Evolutionary conservation across 2,329 filamentous ascomycete genomes (phyloP).

Genomic region (Pseudogymnoascus sp.): DNA sequence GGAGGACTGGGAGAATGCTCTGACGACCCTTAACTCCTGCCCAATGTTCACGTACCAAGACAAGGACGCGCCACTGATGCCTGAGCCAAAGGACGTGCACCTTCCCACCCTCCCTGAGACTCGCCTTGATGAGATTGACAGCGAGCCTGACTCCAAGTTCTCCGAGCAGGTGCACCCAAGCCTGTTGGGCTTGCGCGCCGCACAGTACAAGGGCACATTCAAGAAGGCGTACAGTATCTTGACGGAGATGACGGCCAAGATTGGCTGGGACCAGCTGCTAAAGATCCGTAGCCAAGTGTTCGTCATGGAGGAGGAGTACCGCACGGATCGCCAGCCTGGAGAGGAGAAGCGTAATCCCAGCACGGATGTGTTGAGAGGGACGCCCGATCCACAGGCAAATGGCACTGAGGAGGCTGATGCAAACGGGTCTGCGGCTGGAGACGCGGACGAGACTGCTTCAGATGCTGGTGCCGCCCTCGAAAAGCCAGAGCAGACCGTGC

Average conservation of each 20-base stretch:
- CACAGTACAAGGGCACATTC: slow-evolving; percentile 90
- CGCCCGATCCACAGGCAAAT: slow-evolving; percentile 49
- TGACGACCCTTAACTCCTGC: slow-evolving; percentile 94
- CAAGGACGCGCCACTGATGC: slow-evolving; percentile 91
- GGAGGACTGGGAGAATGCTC: slow-evolving; percentile 93
- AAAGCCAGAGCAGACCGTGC: slow-evolving; percentile 71
- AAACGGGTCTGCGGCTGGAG: slow-evolving; percentile 20
- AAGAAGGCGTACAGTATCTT: slow-evolving; percentile 88
- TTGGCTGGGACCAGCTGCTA: slow-evolving; percentile 94
- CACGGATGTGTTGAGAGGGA: slow-evolving; percentile 68
- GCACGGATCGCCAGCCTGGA: slow-evolving; percentile 70
- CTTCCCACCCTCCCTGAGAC: slow-evolving; percentile 84
- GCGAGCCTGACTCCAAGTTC: slow-evolving; percentile 73
- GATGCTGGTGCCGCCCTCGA: slow-evolving; percentile 45
- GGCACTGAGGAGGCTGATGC: slow-evolving; percentile 29
- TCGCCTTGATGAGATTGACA: slow-evolving; percentile 91
- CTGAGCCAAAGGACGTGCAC: slow-evolving; percentile 79
- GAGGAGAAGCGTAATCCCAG: slow-evolving; percentile 63
- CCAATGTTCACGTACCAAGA: slow-evolving; percentile 99
- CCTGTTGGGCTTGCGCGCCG: slow-evolving; percentile 75
- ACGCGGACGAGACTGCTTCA: slow-evolving; percentile 16
- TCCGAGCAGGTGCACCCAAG: slow-evolving; percentile 83
- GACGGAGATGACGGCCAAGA: slow-evolving; percentile 92
- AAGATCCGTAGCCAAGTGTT: slow-evolving; percentile 96
- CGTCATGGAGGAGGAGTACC: slow-evolving; percentile 98